Percentiles rank a stretch among this genome's conserved stretches.
Conservation (phyloP, 1,284 basidiomycete species). For the Cutaneotrichosporon sp. region DNA sequence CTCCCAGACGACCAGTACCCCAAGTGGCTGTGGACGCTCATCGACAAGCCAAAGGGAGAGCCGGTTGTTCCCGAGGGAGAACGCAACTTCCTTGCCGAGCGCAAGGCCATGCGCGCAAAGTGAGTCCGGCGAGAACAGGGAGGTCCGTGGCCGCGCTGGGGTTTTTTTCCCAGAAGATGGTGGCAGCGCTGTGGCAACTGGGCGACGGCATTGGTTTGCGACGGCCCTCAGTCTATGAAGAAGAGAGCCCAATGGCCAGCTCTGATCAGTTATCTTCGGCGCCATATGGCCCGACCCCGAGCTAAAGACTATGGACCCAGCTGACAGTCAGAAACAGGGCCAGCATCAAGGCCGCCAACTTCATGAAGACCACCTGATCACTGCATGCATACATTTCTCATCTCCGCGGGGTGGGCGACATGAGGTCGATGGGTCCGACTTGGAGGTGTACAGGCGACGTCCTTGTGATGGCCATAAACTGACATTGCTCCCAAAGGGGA, state of each 20-base stretch:
- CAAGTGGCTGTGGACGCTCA: conserved; percentile 77
- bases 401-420: too few relatives aligned
- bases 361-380: conserved; percentile 36
- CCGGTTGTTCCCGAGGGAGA: conserved; percentile 19
- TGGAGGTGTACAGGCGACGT: too few relatives aligned
- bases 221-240: too few relatives aligned
- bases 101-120: conserved; percentile 37
- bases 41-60: conserved; percentile 43
- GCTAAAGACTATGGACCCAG: too few relatives aligned
- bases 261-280: too few relatives aligned
- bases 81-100: conserved; percentile 37
- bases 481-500: too few relatives aligned
- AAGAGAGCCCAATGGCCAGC: too few relatives aligned
- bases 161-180: neutral
- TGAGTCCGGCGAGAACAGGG: conserved; percentile 23
- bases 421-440: too few relatives aligned
- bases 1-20: conserved; percentile 80
- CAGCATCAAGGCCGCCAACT: conserved; percentile 45
- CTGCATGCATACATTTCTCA: conserved; percentile 1
- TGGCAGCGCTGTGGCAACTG: neutral
- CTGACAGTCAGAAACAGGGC: conserved; percentile 33
- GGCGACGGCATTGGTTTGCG: too few relatives aligned
- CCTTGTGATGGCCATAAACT: too few relatives aligned
- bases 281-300: too few relatives aligned
- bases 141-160: neutral